Base-by-base conservation (phyloP, 2,329 filamentous ascomycete species). In the Fusarium sp. region DNA sequence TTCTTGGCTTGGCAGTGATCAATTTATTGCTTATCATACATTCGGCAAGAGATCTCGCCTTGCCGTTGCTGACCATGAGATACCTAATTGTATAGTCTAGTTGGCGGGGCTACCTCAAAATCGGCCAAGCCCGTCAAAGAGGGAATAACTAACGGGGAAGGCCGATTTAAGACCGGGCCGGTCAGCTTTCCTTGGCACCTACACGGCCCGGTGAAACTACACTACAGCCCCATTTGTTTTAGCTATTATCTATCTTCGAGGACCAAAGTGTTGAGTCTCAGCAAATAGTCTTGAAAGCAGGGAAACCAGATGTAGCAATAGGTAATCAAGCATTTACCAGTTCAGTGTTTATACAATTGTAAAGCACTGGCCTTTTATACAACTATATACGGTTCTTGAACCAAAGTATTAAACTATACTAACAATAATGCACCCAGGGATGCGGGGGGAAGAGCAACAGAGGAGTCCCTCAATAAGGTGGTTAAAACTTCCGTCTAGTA, bases 401-500 rank as follows among this genome's bases (percentile, higher is more conserved):
- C 44, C 44, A 29, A n/a, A 12, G 2, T 46, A 46, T 49, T 49
- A 49, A 49, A 49, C 16, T 49, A 49, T 12, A 53, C 49, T 20
- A 5, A 8, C 17, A 33, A 53, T 7, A 20, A 33, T 31, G 12
- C 49, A 33, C 6, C 49, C 27, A 1, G 6, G 1, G 27, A 20
- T 33, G 17, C 27, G 9, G 5, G 7, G n/a, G 46, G 11, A 53
- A 53, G 8, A 12, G 10, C 27, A 31, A 31, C 17, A 53, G 17
- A 51, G 2, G 22, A 49, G 29, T n/a, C 24, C 27, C 27, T 51
- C 27, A 12, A 31, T 4, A 9, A 29, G 46, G 46, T n/a, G 17
- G 11, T 24, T 56, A 38, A 17, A 56, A 35, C 24, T 55, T 66
- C 56, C 55, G 69, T n/a, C 44, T 51, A 62, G 35, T 56, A 17